Evolutionary conservation across 2,329 filamentous ascomycete species (phyloP).

Genomic region (Diaporthe sp.): DNA sequence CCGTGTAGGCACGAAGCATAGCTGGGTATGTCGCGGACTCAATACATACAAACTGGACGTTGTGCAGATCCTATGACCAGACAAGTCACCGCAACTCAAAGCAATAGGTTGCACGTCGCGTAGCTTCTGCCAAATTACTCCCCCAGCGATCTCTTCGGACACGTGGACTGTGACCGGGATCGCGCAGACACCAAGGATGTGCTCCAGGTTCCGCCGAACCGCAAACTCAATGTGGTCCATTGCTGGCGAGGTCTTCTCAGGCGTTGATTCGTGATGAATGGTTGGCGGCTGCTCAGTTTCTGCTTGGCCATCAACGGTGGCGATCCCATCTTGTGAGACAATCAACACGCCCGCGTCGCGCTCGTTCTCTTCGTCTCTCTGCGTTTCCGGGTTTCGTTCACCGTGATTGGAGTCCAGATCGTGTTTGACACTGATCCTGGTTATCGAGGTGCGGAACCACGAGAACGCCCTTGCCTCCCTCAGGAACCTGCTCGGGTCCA

Average conservation of each 20-base stretch:
- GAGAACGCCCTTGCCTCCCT: background rate
- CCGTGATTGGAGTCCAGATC: too few relatives aligned
- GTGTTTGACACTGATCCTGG: background rate
- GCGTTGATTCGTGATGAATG: background rate
- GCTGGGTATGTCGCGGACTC: too few relatives aligned
- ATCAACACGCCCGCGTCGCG: background rate
- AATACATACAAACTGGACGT: constrained; percentile 40
- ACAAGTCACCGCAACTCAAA: constrained; percentile 41
- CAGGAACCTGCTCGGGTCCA: background rate
- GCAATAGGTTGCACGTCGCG: background rate
- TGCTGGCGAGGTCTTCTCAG: background rate
- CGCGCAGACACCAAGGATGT: constrained; percentile 34
- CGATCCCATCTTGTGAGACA: background rate
- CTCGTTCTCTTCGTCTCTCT: background rate
- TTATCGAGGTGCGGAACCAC: background rate
- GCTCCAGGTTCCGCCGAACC: constrained; percentile 2
- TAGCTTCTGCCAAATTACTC: background rate
- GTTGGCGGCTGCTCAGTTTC: too few relatives aligned
- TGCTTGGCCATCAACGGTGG: too few relatives aligned
- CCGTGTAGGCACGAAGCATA: too few relatives aligned
- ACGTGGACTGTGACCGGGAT: background rate
- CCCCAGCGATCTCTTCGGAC: too few relatives aligned
- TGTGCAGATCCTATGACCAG: constrained; percentile 36
- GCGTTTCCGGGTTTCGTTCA: background rate
- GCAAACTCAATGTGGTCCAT: background rate